Evolutionary conservation across 495 filamentous ascomycete species (phyloP), one percentile per base, ranked within the genome.

Genomic region (Geoglossum glabrum): DNA sequence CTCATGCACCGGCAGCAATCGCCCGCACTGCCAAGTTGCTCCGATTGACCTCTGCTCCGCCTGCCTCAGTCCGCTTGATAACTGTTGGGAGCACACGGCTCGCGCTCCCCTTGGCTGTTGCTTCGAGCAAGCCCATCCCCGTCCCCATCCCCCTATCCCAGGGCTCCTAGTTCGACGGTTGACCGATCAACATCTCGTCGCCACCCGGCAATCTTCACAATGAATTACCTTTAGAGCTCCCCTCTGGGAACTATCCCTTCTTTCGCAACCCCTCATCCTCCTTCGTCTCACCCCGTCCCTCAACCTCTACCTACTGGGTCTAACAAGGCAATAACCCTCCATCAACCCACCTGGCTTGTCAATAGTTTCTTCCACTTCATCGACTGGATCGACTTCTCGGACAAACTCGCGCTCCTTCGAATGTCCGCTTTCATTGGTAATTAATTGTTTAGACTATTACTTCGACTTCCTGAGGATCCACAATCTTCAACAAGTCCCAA

Each of bases 191-290:
- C 21, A 27, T 3, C 23, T 21, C 49, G 25, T 27, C 23, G 49
- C 49, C 49, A 30, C 23, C 49, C 4, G 49, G 49, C 49, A 52
- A 15, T 26, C 49, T 52, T 30, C 23, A 52, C 15, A 5, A 52
- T 52, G 49, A 52, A 52, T 52, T 52, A 52, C 49, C 49, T 21
- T 52, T 52, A 52, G 49, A 27, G 49, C 17, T 52, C 30, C 49
- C 49, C 28, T 1, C 49, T 21, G 49, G 49, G 49, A 52, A 27
- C 6, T 52, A 52, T 30, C 49, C 49, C 49, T 3, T 52, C 19
- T 3, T 52, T 31, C 23, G 28, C 23, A 7, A 17, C 49, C 49
- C 49, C 49, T 31, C 46, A 27, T 52, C 15, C 49, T 19, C 30
- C 49, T 47, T 47, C 43, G 43, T 23, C 49, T 13, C 49, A 4